Evolutionary conservation across 495 filamentous ascomycete genomes (phyloP).

Genomic region (Corynascus novoguineensis): DNA sequence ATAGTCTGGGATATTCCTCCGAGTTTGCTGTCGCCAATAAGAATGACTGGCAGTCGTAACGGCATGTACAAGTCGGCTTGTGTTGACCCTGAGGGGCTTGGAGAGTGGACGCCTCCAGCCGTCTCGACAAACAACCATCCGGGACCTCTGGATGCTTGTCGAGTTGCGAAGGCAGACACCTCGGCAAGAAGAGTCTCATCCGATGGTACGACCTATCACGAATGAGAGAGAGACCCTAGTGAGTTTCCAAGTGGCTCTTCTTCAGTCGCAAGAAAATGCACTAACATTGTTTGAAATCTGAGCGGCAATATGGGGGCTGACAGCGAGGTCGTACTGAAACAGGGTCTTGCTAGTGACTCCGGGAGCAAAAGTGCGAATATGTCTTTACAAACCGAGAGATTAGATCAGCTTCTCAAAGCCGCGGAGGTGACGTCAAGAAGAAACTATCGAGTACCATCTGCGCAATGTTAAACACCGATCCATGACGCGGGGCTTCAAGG

Average conservation of each 20-base stretch:
- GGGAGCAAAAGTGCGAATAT: slow-evolving; percentile 51
- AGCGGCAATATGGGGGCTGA: slow-evolving; percentile 71
- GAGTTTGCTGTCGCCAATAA: slow-evolving; percentile 63
- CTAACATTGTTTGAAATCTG: slow-evolving; percentile 31
- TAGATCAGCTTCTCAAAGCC: not conserved
- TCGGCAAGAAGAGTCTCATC: slow-evolving; percentile 46
- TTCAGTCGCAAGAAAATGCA: not conserved
- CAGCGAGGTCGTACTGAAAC: slow-evolving; percentile 62
- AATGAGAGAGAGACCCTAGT: no score
- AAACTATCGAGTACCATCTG: slow-evolving; percentile 2
- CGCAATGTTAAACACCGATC: not conserved
- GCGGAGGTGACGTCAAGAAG: not conserved
- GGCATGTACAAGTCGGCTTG: slow-evolving; percentile 71
- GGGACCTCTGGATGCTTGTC: slow-evolving; percentile 35
- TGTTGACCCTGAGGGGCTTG: slow-evolving; percentile 63
- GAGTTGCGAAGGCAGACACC: slow-evolving; percentile 42
- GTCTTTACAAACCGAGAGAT: slow-evolving; percentile 32
- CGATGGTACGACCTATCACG: slow-evolving; percentile 32
- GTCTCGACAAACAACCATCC: slow-evolving; percentile 62
- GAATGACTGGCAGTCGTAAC: slow-evolving; percentile 62
- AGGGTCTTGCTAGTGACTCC: slow-evolving; percentile 48
- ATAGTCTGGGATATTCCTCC: slow-evolving; percentile 72
- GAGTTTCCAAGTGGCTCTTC: no score
- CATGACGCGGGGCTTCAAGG: not conserved
- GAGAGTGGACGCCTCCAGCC: slow-evolving; percentile 70